A percentile compares a stretch with the other conserved stretches of the same genome.
Evolutionary conservation across 192 early-diverging fungal genomes (phyloP).

Genomic region (Backusella tarrabulga): DNA sequence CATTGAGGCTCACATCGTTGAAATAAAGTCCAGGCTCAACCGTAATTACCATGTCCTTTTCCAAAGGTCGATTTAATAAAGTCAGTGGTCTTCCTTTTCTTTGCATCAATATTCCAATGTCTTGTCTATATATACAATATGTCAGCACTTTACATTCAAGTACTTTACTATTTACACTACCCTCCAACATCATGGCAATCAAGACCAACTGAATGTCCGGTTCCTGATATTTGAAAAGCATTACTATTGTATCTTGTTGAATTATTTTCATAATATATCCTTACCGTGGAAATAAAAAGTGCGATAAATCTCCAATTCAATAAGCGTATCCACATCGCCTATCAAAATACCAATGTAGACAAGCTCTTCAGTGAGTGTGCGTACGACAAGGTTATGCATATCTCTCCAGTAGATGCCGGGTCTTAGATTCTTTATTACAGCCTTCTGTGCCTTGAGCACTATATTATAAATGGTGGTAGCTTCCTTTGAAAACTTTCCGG

Average conservation of each 20-base stretch:
- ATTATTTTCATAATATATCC: background rate
- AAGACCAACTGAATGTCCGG: slow-evolving; percentile 88
- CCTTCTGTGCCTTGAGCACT: slow-evolving; percentile 78
- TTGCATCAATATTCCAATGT: background rate
- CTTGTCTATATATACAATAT: background rate
- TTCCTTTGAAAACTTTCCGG: slow-evolving; percentile 67
- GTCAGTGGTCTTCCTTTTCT: slow-evolving; percentile 38
- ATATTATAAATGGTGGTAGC: slow-evolving; percentile 80
- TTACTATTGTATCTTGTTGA: background rate
- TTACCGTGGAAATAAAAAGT: slow-evolving; percentile 87
- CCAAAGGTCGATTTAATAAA: slow-evolving; percentile 71
- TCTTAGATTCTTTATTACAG: slow-evolving; percentile 65
- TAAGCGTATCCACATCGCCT: slow-evolving; percentile 59
- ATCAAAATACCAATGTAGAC: slow-evolving; percentile 69
- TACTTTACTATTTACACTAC: background rate
- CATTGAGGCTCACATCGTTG: slow-evolving; percentile 70
- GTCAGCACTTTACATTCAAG: background rate
- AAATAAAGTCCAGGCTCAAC: slow-evolving; percentile 96
- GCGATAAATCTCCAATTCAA: slow-evolving; percentile 63
- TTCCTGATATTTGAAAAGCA: slow-evolving; percentile 32
- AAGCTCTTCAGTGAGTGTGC: slow-evolving; percentile 63
- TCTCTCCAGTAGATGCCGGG: slow-evolving; percentile 87
- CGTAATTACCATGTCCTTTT: slow-evolving; percentile 83
- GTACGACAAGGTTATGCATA: slow-evolving; percentile 77
- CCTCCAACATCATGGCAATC: slow-evolving; percentile 84